Conservation (phyloP, 768 basidiomycete species). For the Pulveroboletus frians region DNA sequence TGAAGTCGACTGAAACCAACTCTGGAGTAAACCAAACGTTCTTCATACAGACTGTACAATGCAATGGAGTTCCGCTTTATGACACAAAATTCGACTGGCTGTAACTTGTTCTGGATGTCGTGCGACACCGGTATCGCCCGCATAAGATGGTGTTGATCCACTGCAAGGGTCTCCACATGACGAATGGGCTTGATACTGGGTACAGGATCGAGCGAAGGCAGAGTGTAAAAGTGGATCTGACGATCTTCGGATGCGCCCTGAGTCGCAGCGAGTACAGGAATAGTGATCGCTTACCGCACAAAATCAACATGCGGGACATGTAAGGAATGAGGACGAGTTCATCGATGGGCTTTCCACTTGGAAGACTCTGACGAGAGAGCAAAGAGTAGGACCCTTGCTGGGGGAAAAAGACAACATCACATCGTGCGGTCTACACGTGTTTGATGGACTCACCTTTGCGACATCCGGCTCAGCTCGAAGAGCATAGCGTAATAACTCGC, state of each 20-base stretch:
- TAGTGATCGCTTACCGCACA: conserved; percentile 54
- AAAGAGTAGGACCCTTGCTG: conserved; percentile 61
- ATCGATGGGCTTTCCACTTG: conserved; percentile 67
- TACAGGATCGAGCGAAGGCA: conserved; percentile 76
- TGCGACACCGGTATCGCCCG: conserved; percentile 42
- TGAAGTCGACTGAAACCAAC: conserved; percentile 30
- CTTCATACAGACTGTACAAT: conserved; percentile 57
- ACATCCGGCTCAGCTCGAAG: conserved; percentile 52
- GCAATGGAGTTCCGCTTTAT: conserved; percentile 63
- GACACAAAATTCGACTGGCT: conserved; percentile 65
- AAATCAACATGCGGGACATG: conserved; percentile 66
- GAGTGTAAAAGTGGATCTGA: conserved; percentile 70
- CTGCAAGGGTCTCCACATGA: conserved; percentile 72
- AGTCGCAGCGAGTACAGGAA: neutral
- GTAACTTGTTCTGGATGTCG: conserved; percentile 35
- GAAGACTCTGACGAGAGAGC: conserved; percentile 63
- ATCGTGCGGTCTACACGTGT: neutral
- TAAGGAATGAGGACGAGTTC: conserved; percentile 76
- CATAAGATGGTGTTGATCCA: conserved; percentile 71
- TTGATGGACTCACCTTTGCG: conserved; percentile 36
- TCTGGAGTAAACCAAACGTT: conserved; percentile 57
- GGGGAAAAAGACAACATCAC: conserved; percentile 1
- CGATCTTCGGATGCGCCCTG: conserved; percentile 36
- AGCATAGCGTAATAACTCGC: conserved; percentile 76
- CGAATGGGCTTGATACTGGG: conserved; percentile 69